Base-by-base conservation (phyloP, 2,329 filamentous ascomycete species). In the Monilinia aucupariae region DNA sequence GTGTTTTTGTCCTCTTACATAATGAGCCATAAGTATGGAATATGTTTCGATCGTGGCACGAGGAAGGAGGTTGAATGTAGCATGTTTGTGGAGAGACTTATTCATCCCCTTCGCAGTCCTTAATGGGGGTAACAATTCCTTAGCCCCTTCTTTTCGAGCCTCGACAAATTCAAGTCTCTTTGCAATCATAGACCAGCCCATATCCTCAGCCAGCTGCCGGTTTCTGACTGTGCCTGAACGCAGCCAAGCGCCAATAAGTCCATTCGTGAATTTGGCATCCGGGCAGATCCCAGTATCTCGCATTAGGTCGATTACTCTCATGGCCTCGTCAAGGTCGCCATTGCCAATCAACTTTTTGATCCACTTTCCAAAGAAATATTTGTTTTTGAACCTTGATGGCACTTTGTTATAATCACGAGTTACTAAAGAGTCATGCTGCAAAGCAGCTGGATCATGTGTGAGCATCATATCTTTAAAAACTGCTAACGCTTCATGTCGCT, bases 401-500 rank as follows among this genome's bases (percentile, higher is more conserved):
- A 88, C 71, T 2, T 32, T 9, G 8, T 32, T 27, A 45, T 49
- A 32, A 54, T 32, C 22, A 30, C 10, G 45, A n/a, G 53, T 43
- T 25, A 37, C 32, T 20, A 52, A 27, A 10, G 72, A 74, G 64
- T 73, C 69, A 52, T 69, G 50, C 13, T 56, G 48, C 20, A 32
- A 45, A 27, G 49, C 47, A 61, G 58, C 55, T 43, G 56, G 27
- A 47, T 67, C 63, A 7, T 63, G 65, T n/a, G 68, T 70, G 39
- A 74, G 68, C 85, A 96, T 92, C 91, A 96, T 96, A 73, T 96
- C 91, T 68, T 88, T 90, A 74, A 96, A 96, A 0, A 91, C 85
- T 60, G 85, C 84, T 61, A 93, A 80, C 0, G 90, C 90, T 64
- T 86, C 81, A 64, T 88, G 82, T 7, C 84, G 79, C 64, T 86